Conservation (phyloP, 352 stramenopile genomes). For the Globisporangium sylvaticum region DNA sequence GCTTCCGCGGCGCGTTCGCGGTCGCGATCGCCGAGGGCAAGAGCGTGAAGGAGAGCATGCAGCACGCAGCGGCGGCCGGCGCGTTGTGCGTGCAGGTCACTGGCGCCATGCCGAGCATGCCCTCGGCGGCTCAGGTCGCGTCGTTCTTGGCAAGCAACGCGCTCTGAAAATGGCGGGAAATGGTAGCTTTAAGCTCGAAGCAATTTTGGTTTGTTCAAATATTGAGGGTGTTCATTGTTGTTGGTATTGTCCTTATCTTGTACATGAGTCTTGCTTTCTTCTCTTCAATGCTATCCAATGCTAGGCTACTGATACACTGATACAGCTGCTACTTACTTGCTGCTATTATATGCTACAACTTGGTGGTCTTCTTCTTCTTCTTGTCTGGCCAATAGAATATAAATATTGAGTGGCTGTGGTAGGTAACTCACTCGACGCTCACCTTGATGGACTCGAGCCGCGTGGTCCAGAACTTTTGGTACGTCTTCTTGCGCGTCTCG, state of each 20-base stretch:
- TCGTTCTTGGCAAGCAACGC: conserved; percentile 24
- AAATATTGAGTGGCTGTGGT: conserved; percentile 2
- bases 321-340: background rate
- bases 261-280: background rate
- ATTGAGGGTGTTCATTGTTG: background rate
- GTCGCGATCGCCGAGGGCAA: conserved; percentile 48
- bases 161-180: background rate
- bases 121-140: conserved; percentile 30
- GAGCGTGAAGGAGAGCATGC: conserved; percentile 46
- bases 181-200: background rate
- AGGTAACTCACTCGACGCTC: background rate
- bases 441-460: conserved; percentile 21
- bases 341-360: conserved; percentile 5
- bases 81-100: conserved; percentile 61
- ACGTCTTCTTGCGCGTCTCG: conserved; percentile 33
- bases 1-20: conserved; percentile 69
- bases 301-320: background rate
- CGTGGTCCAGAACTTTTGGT: conserved; percentile 19
- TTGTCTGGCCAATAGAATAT: background rate
- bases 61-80: conserved; percentile 48
- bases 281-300: background rate
- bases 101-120: conserved; percentile 70
- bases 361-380: background rate
- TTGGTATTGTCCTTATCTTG: background rate
- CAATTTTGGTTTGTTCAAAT: background rate